Evolutionary conservation across 768 basidiomycete species (phyloP), one percentile per base, ranked within the genome.

Genomic region (Macrocybe gigantea): DNA sequence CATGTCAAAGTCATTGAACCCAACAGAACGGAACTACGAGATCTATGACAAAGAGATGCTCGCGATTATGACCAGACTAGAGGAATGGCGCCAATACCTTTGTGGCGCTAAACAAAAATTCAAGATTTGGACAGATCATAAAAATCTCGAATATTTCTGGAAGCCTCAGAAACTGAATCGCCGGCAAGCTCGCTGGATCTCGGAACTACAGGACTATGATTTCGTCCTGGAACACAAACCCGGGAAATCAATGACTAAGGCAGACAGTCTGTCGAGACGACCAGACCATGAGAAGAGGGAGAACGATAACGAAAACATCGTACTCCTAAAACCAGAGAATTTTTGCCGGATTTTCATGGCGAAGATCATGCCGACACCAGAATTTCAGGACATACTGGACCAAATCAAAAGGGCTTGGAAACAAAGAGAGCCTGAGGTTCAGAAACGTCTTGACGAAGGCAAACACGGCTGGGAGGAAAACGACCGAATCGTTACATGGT

Each of bases 21-120:
- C 48, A 0, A 60, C 67, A 0, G 71, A 79, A 55, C 43, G 58
- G 2, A 78, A 79, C 53, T 79, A 79, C 53, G 61, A 71, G 13
- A 64, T 66, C 33, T 60, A 72, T 46, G 64, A 81, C 53, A 67
- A 67, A 48, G 78, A 82, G 56, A 47, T 80, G 0, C 63, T 78
- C 2, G 72, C 75, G 0, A 73, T 79, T 29, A 63, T 79, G n/a
- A 32, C 58, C 30, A 61, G 64, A 0, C 51, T 74, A 0, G n/a
- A 50, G 0, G 52, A 59, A 30, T 64, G 62, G 63, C 22, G 56
- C 11, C 53, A 57, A 42, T 13, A 42, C 38, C 41, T 47, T n/a
- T 38, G 40, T 0, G 44, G 59, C 0, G 49, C 45, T 5, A 11
- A 32, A 13, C 38, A 35, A 12, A 9, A 2, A 7, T 38, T 53